Evolutionary conservation across 2,329 filamentous ascomycete genomes (phyloP).

Genomic region (Hirsutella minnesotensis): DNA sequence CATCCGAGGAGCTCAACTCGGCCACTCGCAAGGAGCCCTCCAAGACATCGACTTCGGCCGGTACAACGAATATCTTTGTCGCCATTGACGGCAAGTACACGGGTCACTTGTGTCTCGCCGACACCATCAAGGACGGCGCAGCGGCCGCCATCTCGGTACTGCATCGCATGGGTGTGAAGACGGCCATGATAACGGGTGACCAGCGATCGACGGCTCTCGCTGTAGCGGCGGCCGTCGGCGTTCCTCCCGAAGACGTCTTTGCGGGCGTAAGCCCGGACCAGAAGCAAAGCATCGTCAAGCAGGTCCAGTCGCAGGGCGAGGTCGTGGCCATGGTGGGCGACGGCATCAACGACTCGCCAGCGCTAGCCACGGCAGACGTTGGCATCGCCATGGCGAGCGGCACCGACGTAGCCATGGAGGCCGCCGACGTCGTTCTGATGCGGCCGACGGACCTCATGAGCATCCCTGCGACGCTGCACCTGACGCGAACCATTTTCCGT

Average conservation of each 20-base stretch:
- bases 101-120: constrained; percentile 72
- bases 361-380: constrained; percentile 81
- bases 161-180: constrained; percentile 72
- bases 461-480: constrained; percentile 74
- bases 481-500: constrained; percentile 74
- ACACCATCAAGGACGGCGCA: constrained; percentile 84
- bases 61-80: constrained; percentile 83
- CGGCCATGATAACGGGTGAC: constrained; percentile 89
- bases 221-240: constrained; percentile 74
- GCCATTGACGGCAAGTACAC: constrained; percentile 74
- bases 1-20: constrained; percentile 46
- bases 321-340: constrained; percentile 95
- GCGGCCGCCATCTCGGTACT: constrained; percentile 71
- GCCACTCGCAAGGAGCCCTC: constrained; percentile 15
- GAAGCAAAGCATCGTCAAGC: constrained; percentile 75
- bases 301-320: constrained; percentile 63
- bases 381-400: constrained; percentile 88
- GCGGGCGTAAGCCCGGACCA: constrained; percentile 84
- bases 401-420: constrained; percentile 96
- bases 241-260: constrained; percentile 62
- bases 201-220: constrained; percentile 73
- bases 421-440: constrained; percentile 94
- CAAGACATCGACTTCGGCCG: constrained; percentile 27
- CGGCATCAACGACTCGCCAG: constrained; percentile 96
- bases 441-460: constrained; percentile 81